Evolutionary conservation across 768 basidiomycete genomes (phyloP).

Genomic region (Cystobasidium onofrii): DNA sequence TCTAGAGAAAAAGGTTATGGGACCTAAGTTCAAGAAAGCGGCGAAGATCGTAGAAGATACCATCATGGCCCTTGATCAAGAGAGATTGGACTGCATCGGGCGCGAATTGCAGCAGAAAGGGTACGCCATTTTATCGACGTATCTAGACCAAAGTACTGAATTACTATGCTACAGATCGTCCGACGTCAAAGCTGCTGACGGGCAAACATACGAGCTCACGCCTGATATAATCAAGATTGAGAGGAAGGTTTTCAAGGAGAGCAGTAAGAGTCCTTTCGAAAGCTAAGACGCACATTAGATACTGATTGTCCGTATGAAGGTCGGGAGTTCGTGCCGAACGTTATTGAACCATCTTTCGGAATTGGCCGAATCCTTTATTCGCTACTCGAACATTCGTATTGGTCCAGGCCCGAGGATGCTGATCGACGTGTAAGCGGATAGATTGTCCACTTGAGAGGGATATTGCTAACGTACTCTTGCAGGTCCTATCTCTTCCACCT

Average conservation of each 20-base stretch:
- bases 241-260: slow-evolving; percentile 76
- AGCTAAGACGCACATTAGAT: too few species aligned
- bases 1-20: slow-evolving; percentile 79
- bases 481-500: slow-evolving; percentile 85
- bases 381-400: slow-evolving; percentile 89
- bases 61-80: slow-evolving; percentile 62
- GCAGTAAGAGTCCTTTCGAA: too few species aligned
- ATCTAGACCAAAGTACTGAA: neutral
- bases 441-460: slow-evolving; percentile 15
- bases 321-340: slow-evolving; percentile 91
- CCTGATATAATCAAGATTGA: slow-evolving; percentile 68
- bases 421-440: slow-evolving; percentile 66
- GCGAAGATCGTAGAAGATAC: slow-evolving; percentile 59
- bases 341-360: slow-evolving; percentile 97
- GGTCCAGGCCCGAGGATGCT: slow-evolving; percentile 83
- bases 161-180: slow-evolving; percentile 49
- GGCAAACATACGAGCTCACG: slow-evolving; percentile 62
- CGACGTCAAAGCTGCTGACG: slow-evolving; percentile 55
- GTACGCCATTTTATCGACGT: slow-evolving; percentile 48
- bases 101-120: slow-evolving; percentile 61
- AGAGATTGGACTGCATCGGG: slow-evolving; percentile 59
- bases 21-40: slow-evolving; percentile 80
- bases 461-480: slow-evolving; percentile 35
- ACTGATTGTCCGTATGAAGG: slow-evolving; percentile 51
- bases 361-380: slow-evolving; percentile 91